These are phyloP conservation scores for Pleurotus giganteus DNA, from an alignment of 768 basidiomycete species.

Conservation along the genomic window DNA sequence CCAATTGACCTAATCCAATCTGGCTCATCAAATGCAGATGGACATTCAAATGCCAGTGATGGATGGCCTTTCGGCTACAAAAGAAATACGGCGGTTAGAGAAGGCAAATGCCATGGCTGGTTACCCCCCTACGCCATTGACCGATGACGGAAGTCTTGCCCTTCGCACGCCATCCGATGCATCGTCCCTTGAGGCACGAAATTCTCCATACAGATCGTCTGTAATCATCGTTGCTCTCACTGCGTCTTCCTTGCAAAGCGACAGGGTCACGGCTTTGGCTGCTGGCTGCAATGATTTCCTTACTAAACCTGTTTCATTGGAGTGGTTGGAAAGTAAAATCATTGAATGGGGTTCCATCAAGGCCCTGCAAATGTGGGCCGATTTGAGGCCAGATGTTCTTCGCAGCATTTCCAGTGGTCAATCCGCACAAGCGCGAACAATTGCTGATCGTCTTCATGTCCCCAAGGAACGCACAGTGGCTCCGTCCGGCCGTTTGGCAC, in stretches of 20 bases:
- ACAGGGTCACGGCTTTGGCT: conserved; percentile 95
- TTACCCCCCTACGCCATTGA: conserved; percentile 63
- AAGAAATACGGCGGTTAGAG: conserved; percentile 89
- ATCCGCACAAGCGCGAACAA: conserved; percentile 37
- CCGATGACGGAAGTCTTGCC: conserved; percentile 36
- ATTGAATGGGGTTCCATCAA: conserved; percentile 99
- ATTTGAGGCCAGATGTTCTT: conserved; percentile 60
- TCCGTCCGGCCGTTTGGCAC: conserved; percentile 21
- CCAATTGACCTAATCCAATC: neutral
- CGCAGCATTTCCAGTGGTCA: conserved; percentile 37
- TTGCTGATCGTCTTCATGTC: conserved; percentile 48
- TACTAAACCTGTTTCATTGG: conserved; percentile 92
- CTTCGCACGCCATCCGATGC: conserved; percentile 52
- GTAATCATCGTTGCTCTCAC: conserved; percentile 99
- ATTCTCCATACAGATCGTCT: conserved; percentile 81
- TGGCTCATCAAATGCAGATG: conserved; percentile 60
- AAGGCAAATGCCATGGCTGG: conserved; percentile 62
- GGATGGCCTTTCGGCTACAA: conserved; percentile 97
- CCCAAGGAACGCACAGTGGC: conserved; percentile 30
- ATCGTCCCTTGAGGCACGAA: conserved; percentile 44
- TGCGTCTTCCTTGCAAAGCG: conserved; percentile 90
- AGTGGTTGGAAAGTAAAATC: conserved; percentile 97
- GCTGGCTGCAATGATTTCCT: conserved; percentile 99
- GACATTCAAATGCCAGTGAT: conserved; percentile 99
- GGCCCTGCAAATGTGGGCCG: conserved; percentile 90